phyloP scores from a whole-genome alignment of 306 rosid species.

The Acacia confusa region DNA sequence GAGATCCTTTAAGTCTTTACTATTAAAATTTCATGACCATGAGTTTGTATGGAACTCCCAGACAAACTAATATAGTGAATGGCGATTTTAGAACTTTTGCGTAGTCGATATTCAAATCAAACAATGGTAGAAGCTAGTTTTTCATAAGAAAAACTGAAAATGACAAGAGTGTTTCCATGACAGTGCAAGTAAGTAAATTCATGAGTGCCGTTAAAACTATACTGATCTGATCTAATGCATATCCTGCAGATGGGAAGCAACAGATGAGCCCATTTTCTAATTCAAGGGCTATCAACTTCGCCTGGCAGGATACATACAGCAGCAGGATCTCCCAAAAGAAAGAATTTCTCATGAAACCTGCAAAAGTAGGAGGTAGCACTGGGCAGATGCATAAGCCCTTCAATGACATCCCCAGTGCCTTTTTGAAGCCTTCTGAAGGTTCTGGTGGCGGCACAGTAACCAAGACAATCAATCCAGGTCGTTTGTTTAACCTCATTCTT shows the following conservation, averaged over 20 bases:
- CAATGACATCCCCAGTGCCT: slow-evolving; percentile 36
- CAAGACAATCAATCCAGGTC: slow-evolving; percentile 57
- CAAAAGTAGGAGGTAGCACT: slow-evolving; percentile 33
- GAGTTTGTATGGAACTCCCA: background rate
- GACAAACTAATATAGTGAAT: background rate
- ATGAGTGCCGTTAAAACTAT: background rate
- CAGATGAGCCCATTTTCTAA: slow-evolving; percentile 40
- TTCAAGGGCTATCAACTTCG: slow-evolving; percentile 46
- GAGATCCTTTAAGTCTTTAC: background rate
- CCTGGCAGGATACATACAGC: slow-evolving; percentile 48
- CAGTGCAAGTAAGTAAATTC: background rate
- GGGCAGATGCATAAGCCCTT: slow-evolving; percentile 14
- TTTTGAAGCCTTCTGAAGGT: slow-evolving; percentile 42
- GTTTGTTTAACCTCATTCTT: slow-evolving; percentile 12
- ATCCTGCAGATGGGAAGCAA: slow-evolving; percentile 56
- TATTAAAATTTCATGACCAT: background rate
- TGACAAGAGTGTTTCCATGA: background rate
- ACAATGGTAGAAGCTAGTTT: background rate
- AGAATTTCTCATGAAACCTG: slow-evolving; percentile 55
- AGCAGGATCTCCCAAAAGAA: slow-evolving; percentile 52
- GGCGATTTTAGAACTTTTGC: background rate
- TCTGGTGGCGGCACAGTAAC: slow-evolving; percentile 40
- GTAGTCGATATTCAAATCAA: slow-evolving; percentile 1
- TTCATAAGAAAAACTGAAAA: background rate
- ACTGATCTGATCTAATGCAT: slow-evolving; percentile 1